Evolutionary conservation across 2,329 filamentous ascomycete genomes (phyloP), one percentile per base, ranked within the genome.

Genomic region (Periconia digitata): DNA sequence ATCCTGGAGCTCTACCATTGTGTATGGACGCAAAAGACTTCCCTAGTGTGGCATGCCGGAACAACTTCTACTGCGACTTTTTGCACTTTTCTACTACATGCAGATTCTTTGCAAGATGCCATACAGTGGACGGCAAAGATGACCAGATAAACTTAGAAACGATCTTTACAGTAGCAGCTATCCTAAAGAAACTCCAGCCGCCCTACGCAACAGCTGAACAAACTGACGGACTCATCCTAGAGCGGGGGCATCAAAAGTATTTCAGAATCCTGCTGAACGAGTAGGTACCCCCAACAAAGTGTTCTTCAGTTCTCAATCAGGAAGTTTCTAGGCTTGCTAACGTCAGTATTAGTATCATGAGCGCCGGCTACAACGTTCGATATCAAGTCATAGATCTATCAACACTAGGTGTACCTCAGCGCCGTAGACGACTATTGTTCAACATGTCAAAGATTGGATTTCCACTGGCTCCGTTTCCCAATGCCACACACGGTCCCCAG

Each of bases 381-480:
- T 70, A 61, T 16, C 56, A 52, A 8, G 44, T 65, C 0, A 36
- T 47, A 3, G 44, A 69, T 17, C 18, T 60, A 2, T 46, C 58
- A 0, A 40, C 52, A 6, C 60, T 53, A 16, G 64, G 64, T 2
- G n/a, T 70, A 0, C 50, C 55, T 0, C 66, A 70, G 36, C 44
- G 46, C 0, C 58, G 67, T 1, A 57, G 53, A n/a, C 57, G 67
- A 0, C 49, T 70, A 1, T 22, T 70, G 0, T 49, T 70, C 13
- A 54, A 68, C n/a, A 62, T 50, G 8, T 60, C 66, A 8, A 40
- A 40, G 16, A 27, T 50, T 0, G 65, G 59, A 0, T 51, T 32
- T 6, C 65, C 68, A 0, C 27, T 71, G 0, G 66, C 68, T 0
- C 60, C 60, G 0, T 69, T 71, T 21, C 68, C 68, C 0, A 54